phyloP scores from a whole-genome alignment of 768 basidiomycete species.

The Mycena vulgaris region DNA sequence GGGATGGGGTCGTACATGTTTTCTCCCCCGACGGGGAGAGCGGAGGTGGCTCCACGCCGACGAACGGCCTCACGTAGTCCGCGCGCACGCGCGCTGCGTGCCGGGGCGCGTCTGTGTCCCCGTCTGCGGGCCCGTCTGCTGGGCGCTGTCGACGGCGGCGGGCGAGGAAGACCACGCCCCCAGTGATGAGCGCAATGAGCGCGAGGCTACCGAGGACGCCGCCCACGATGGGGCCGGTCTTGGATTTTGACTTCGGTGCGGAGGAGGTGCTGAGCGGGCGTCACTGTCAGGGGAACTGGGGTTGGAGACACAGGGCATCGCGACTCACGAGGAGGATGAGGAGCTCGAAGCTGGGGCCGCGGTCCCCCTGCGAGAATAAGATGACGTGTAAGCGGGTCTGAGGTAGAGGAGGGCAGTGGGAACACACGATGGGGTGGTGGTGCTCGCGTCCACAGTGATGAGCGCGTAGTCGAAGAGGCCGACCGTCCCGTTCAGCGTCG shows the following conservation, averaged over 20 bases:
- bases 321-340: neutral
- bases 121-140: too few species aligned
- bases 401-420: too few species aligned
- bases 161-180: neutral
- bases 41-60: neutral
- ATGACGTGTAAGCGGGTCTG: too few species aligned
- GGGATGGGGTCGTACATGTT: too few species aligned
- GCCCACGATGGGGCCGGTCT: slow-evolving; percentile 5
- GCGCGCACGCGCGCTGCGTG: too few species aligned
- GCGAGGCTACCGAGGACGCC: slow-evolving; percentile 7
- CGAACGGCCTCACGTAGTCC: neutral
- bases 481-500: slow-evolving; percentile 14
- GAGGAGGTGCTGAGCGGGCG: neutral
- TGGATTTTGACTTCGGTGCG: neutral
- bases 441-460: slow-evolving; percentile 10
- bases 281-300: too few species aligned
- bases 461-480: slow-evolving; percentile 37
- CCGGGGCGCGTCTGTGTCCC: too few species aligned
- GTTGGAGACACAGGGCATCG: too few species aligned
- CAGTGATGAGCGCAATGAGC: neutral
- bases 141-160: neutral
- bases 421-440: slow-evolving; percentile 2
- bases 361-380: neutral
- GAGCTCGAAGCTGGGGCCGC: neutral
- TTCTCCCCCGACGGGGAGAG: too few species aligned